Evolutionary conservation across 139 green algal species (phyloP).

Genomic region (Edaphochlamys debaryana): DNA sequence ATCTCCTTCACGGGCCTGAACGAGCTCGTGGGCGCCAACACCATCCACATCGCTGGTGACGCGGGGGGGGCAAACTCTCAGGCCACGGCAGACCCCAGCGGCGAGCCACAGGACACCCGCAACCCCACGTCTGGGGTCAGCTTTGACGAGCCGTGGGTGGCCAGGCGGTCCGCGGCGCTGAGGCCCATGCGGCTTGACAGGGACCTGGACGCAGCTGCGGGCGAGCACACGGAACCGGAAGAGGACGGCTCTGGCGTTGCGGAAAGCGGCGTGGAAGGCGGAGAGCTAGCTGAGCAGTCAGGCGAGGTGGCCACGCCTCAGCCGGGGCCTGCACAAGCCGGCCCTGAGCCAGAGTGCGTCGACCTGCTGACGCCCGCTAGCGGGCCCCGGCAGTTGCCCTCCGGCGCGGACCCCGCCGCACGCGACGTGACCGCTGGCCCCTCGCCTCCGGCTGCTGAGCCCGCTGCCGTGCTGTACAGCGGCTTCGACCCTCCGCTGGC

Average conservation of each 20-base stretch:
- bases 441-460: not conserved
- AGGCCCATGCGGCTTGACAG: not conserved
- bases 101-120: not conserved
- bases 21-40: not conserved
- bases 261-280: no score
- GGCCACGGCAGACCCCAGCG: not conserved
- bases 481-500: constrained; percentile 29
- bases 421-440: not conserved
- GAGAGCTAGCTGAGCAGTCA: not conserved
- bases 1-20: not conserved
- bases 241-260: not conserved
- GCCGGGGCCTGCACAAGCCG: not conserved
- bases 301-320: not conserved
- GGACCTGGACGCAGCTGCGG: no score
- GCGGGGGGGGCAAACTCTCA: no score
- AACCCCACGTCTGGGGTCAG: constrained; percentile 2
- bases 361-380: not conserved
- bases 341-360: not conserved
- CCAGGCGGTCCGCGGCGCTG: not conserved
- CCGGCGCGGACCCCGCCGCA: no score
- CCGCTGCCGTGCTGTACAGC: constrained; percentile 20
- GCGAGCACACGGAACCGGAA: no score
- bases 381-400: not conserved
- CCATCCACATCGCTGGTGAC: not conserved
- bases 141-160: not conserved